Conservation (phyloP, 78 protist species). For the Dictyostelium brefeldianum region DNA sequence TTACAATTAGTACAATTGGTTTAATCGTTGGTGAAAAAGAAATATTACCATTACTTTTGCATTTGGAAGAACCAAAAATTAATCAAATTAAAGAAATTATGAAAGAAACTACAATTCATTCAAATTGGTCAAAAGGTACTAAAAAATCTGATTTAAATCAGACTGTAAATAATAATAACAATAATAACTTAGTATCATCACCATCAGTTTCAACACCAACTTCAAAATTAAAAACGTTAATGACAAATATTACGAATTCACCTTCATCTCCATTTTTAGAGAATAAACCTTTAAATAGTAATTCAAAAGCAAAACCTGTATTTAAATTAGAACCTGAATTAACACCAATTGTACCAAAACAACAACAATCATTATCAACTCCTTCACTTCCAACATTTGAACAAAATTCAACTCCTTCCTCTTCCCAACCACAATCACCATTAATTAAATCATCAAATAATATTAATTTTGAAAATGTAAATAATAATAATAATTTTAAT, state of each 20-base stretch:
- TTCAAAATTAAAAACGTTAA: background rate
- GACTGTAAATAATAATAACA: conserved; percentile 1
- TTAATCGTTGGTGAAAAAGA: conserved; percentile 39
- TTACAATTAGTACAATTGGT: conserved; percentile 31
- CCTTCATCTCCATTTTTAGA: conserved; percentile 21
- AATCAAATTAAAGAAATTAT: conserved; percentile 8
- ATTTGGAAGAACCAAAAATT: conserved; percentile 23
- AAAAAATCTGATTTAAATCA: conserved; percentile 1
- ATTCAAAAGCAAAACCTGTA: conserved; percentile 5
- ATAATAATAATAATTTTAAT: background rate
- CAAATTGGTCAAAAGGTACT: conserved; percentile 61
- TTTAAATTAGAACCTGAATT: conserved; percentile 10
- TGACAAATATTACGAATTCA: background rate
- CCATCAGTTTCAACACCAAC: background rate
- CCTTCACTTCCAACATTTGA: background rate
- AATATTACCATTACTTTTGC: conserved; percentile 40
- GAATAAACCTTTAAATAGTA: background rate
- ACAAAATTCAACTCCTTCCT: background rate
- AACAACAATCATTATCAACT: background rate
- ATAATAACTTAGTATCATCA: background rate
- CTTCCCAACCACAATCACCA: background rate
- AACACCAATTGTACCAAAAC: background rate
- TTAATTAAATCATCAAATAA: background rate
- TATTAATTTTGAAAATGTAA: background rate
- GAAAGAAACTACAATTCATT: conserved; percentile 23